Base-by-base conservation (phyloP, 768 basidiomycete genomes). In the Galerina sulciceps region DNA sequence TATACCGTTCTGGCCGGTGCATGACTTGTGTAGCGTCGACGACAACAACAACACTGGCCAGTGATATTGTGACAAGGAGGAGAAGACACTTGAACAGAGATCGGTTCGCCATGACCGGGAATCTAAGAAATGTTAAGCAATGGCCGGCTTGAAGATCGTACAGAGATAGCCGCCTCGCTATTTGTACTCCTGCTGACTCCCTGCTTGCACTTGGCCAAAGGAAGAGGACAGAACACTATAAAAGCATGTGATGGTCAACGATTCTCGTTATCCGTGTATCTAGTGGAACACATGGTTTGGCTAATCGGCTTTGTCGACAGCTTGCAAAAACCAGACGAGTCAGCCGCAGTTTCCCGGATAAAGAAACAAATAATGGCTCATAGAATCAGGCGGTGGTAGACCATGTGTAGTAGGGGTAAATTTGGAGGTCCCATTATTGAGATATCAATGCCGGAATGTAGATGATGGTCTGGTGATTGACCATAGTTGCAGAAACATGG, bases 1-100 rank as follows among this genome's bases (percentile, higher is more conserved):
- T 83, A 68, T 79, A 85, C 31, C 68, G 71, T 31, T 63, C 76
- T 0, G 85, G 84, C 22, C 83, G 77, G 51, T 72, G 80, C 84
- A 86, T 85, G 40, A 81, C 71, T 65, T 83, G 81, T 2, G 85
- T 85, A 22, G 75, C 78, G 51, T 75, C 59, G 43, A 73, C 75
- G 40, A 59, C 53, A 20, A 67, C 53, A 20, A 67, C 49, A 40
- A 67, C 40, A 1, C 65, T 59, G 22, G 67, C 61, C 38, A 69
- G 66, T 23, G 61, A 46, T 26, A 70, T 58, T 10, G 69, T 53
- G 13, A 60, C 64, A 40, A 75, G 62, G 42, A 71, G 69, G 42
- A 70, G 59, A 14, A 73, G 38, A 34, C 62, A 67, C 47, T 48
- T 65, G 61, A 73, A 71, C 42, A 58, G 47, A 14, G 57, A 37